Percentiles rank a stretch among this genome's conserved stretches.
Evolutionary conservation across 2,329 filamentous ascomycete genomes (phyloP).

Genomic region (Fusarium nelsonii): DNA sequence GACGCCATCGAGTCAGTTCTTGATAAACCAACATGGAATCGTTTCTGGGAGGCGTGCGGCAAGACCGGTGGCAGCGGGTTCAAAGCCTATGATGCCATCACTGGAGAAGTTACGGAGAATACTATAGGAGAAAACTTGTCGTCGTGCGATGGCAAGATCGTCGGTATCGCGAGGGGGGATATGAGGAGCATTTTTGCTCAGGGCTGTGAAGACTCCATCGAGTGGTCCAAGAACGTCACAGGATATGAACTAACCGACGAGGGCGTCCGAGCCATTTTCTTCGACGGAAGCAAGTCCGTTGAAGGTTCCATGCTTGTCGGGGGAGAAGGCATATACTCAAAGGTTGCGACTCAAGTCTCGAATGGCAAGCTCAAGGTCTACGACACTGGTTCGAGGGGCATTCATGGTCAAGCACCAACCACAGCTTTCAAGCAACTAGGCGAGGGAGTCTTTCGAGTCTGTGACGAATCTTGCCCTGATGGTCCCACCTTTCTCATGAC

Average conservation of each 20-base stretch:
- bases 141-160: conserved; percentile 68
- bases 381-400: conserved; percentile 72
- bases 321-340: conserved; percentile 73
- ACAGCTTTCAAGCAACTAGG: conserved; percentile 71
- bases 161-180: conserved; percentile 72
- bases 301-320: conserved; percentile 71
- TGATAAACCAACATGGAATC: conserved; percentile 58
- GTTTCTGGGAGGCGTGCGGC: conserved; percentile 70
- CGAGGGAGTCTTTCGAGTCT: conserved; percentile 71
- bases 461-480: conserved; percentile 60
- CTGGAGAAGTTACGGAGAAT: conserved; percentile 59
- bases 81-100: conserved; percentile 63
- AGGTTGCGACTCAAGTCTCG: conserved; percentile 70
- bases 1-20: conserved; percentile 72
- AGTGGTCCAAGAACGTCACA: conserved; percentile 67
- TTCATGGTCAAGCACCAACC: conserved; percentile 74
- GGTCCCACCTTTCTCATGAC: conserved; percentile 70
- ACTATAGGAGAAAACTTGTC: conserved; percentile 52
- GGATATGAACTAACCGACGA: conserved; percentile 68
- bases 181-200: conserved; percentile 71
- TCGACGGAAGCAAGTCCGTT: conserved; percentile 68
- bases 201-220: conserved; percentile 66
- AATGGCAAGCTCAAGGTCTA: conserved; percentile 70
- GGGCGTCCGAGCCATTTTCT: conserved; percentile 69
- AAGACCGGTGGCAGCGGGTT: conserved; percentile 71